A percentile compares a stretch with the other conserved stretches of the same genome.
Conservation (phyloP, 768 basidiomycete genomes). For the Suillus occidentalis region DNA sequence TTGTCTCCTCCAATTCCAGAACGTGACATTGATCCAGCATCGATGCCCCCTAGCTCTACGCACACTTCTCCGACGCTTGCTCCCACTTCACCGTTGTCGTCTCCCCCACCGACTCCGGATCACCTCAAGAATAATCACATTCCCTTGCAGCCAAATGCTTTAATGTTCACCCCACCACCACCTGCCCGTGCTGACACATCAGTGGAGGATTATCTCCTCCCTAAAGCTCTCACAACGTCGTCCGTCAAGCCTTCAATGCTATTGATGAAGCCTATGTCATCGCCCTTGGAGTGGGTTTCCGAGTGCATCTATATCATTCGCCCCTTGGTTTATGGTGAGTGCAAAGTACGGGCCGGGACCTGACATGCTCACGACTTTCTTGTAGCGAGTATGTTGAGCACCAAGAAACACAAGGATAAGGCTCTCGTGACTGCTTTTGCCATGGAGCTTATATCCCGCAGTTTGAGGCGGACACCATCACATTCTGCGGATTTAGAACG, state of each 20-base stretch:
- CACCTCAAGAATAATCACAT: slow-evolving; percentile 80
- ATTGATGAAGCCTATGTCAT: slow-evolving; percentile 59
- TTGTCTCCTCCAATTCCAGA: slow-evolving; percentile 81
- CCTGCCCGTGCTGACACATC: slow-evolving; percentile 52
- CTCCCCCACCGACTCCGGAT: slow-evolving; percentile 66
- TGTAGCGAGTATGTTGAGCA: slow-evolving; percentile 26
- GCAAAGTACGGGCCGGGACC: slow-evolving; percentile 12
- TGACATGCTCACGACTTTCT: slow-evolving; percentile 3
- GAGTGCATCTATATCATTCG: slow-evolving; percentile 72
- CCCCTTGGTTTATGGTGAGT: slow-evolving; percentile 75
- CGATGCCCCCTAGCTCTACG: slow-evolving; percentile 53
- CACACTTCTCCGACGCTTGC: slow-evolving; percentile 60
- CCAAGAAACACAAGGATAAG: slow-evolving; percentile 39
- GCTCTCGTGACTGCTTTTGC: slow-evolving; percentile 64
- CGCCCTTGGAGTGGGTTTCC: slow-evolving; percentile 71
- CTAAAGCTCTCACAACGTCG: slow-evolving; percentile 74
- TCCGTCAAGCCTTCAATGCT: slow-evolving; percentile 71
- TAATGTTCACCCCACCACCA: slow-evolving; percentile 52
- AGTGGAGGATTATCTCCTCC: slow-evolving; percentile 79
- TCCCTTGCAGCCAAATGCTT: slow-evolving; percentile 61
- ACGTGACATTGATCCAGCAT: slow-evolving; percentile 81
- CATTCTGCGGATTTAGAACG: slow-evolving; percentile 65
- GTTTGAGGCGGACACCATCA: slow-evolving; percentile 66
- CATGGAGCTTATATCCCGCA: slow-evolving; percentile 74
- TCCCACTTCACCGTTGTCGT: slow-evolving; percentile 55